Evolutionary conservation across 208 protist species (phyloP).

Genomic region (Polymyxa betae): DNA sequence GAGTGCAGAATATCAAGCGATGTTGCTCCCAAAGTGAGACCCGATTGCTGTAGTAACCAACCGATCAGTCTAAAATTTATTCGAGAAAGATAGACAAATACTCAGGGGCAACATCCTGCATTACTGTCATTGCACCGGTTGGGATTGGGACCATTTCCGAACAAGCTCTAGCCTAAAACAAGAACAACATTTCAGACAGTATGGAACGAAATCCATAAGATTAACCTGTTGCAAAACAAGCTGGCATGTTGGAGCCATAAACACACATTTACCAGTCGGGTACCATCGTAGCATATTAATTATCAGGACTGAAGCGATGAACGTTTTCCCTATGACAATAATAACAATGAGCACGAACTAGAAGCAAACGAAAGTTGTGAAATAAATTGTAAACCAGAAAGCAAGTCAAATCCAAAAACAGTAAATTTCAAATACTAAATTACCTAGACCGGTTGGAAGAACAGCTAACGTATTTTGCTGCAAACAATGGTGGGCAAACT

Average conservation of each 20-base stretch:
- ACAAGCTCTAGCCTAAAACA: not conserved
- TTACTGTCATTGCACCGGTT: not conserved
- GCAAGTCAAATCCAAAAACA: no score
- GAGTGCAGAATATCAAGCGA: conserved; percentile 67
- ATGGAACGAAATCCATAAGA: not conserved
- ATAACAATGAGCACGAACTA: no score
- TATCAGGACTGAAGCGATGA: conserved; percentile 73
- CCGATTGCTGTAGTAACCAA: not conserved
- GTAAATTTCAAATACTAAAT: not conserved
- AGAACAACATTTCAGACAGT: not conserved
- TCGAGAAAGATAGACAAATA: not conserved
- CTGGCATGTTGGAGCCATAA: conserved; percentile 69
- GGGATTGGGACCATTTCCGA: conserved; percentile 34
- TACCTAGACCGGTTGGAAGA: conserved; percentile 67
- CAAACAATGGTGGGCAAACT: not conserved
- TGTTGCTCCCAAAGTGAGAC: conserved; percentile 57
- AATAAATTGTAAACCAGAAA: no score
- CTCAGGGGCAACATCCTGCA: not conserved
- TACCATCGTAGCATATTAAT: conserved; percentile 71
- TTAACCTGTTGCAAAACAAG: conserved; percentile 71
- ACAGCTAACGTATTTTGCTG: conserved; percentile 60
- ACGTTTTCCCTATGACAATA: conserved; percentile 72
- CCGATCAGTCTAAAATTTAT: not conserved
- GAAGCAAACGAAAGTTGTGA: no score
- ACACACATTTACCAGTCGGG: conserved; percentile 66